Conservation (phyloP, 139 green algal genomes). For the Chlorella sp. region DNA sequence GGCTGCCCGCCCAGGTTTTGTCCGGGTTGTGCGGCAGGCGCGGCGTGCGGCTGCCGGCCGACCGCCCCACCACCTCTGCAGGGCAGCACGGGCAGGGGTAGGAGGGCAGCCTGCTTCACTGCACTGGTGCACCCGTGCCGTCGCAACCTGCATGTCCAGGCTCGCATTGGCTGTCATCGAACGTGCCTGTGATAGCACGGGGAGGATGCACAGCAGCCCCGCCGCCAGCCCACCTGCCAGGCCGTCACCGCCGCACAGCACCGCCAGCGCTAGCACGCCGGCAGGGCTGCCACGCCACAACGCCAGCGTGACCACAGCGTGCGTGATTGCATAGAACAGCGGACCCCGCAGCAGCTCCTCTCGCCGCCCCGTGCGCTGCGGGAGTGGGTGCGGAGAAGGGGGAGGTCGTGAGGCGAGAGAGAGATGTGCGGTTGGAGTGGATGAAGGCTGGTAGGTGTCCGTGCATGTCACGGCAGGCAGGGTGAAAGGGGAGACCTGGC, state of each 20-base stretch:
- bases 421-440: neutral
- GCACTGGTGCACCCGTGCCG: no score
- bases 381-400: neutral
- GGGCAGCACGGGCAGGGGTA: no score
- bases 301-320: slow-evolving; percentile 12
- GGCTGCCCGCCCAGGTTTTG: slow-evolving; percentile 30
- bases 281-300: slow-evolving; percentile 36
- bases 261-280: slow-evolving; percentile 39
- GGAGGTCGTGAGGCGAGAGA: neutral
- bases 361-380: slow-evolving; percentile 39
- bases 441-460: neutral
- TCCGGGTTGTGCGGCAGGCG: slow-evolving; percentile 31
- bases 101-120: no score
- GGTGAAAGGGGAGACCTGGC: no score
- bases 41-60: neutral
- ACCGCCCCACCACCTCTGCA: no score
- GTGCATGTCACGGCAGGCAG: no score
- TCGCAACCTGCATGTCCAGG: no score
- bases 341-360: slow-evolving; percentile 56
- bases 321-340: slow-evolving; percentile 48
- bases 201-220: no score
- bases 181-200: no score
- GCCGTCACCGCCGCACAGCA: slow-evolving; percentile 57
- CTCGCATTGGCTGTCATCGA: no score
- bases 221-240: slow-evolving; percentile 26